Percentiles rank a stretch among this genome's conserved stretches.
Conservation (phyloP, 441 rosid species). For the Macaranga tanarius region DNA sequence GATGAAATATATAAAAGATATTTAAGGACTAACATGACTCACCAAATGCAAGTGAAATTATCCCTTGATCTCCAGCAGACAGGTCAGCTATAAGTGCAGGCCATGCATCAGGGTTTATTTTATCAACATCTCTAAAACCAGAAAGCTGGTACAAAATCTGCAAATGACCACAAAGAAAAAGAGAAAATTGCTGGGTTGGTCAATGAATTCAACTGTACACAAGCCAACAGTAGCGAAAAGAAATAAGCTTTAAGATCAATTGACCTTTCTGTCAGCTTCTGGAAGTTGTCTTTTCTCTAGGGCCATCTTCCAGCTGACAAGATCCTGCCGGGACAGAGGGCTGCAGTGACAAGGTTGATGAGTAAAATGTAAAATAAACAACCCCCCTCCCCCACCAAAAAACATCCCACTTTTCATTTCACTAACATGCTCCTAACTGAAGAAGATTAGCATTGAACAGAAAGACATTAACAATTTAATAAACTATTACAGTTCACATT, state of each 20-base stretch:
- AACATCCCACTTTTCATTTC: not conserved
- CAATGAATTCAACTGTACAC: not conserved
- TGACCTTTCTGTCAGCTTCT: constrained; percentile 79
- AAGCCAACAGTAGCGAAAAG: constrained; percentile 5
- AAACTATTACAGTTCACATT: not conserved
- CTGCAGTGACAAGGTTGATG: constrained; percentile 37
- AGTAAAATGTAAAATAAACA: constrained; percentile 22
- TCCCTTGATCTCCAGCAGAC: constrained; percentile 81
- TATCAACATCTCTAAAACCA: constrained; percentile 81
- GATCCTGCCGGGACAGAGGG: constrained; percentile 89
- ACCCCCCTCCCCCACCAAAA: not conserved
- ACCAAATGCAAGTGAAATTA: constrained; percentile 90
- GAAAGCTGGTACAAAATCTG: constrained; percentile 70
- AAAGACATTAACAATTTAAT: constrained; percentile 12
- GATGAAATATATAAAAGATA: constrained; percentile 13
- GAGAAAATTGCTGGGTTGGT: constrained; percentile 14
- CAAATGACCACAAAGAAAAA: constrained; percentile 18
- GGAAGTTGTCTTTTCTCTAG: constrained; percentile 81
- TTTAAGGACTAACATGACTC: constrained; percentile 32
- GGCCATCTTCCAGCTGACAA: constrained; percentile 96
- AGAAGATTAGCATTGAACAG: constrained; percentile 4
- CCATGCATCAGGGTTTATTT: constrained; percentile 86
- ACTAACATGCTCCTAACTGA: constrained; percentile 1
- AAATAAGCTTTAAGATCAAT: constrained; percentile 16
- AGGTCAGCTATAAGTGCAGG: constrained; percentile 90